Evolutionary conservation across 2,329 filamentous ascomycete genomes (phyloP).

Genomic region (Fusarium goolgardi): DNA sequence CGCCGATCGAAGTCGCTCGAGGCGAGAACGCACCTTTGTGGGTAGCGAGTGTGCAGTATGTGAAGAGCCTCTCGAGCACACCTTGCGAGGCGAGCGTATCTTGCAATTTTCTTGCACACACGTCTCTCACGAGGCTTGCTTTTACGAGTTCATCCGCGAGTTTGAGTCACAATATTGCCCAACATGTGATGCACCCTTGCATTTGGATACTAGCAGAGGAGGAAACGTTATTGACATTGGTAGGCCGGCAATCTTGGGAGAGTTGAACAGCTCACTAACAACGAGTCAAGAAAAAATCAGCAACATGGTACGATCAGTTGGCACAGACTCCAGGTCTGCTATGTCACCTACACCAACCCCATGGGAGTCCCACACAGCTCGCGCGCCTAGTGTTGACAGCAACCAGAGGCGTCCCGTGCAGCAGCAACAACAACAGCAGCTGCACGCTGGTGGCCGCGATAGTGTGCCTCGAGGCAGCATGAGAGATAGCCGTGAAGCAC

Average conservation of each 20-base stretch:
- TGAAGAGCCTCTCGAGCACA: conserved; percentile 96
- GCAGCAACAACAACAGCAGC: conserved; percentile 32
- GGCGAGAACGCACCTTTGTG: conserved; percentile 93
- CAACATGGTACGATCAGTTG: conserved; percentile 85
- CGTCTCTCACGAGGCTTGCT: conserved; percentile 97
- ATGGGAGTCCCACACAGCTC: conserved; percentile 74
- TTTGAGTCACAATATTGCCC: conserved; percentile 95
- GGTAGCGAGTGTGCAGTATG: conserved; percentile 95
- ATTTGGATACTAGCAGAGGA: conserved; percentile 90
- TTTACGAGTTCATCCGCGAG: conserved; percentile 98
- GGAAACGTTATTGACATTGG: conserved; percentile 94
- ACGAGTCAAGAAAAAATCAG: conserved; percentile 85
- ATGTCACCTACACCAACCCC: conserved; percentile 67
- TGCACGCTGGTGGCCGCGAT: conserved; percentile 49
- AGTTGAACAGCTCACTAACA: conserved; percentile 44
- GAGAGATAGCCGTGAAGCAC: conserved; percentile 63
- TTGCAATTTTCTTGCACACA: conserved; percentile 97
- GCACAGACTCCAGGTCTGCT: conserved; percentile 69
- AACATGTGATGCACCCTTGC: conserved; percentile 89
- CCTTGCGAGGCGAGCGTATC: conserved; percentile 90
- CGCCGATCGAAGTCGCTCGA: conserved; percentile 78
- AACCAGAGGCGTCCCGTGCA: conserved; percentile 51
- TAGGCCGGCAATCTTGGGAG: conserved; percentile 53
- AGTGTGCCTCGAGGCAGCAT: conserved; percentile 55
- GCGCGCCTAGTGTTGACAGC: conserved; percentile 64